phyloP scores from a whole-genome alignment of 768 basidiomycete species.

The Suillus tomentosus region DNA sequence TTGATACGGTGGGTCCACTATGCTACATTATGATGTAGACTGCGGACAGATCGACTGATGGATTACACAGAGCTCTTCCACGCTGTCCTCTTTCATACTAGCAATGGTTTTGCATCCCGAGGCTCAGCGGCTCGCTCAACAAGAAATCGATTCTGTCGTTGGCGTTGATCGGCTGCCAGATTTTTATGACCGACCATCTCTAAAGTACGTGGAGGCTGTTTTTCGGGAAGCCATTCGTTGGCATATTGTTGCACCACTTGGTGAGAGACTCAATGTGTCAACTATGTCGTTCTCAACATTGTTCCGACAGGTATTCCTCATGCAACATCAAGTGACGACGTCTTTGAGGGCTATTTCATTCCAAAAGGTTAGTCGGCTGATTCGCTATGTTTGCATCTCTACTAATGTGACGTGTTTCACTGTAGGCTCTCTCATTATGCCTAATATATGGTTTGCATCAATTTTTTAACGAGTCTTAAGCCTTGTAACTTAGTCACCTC shows the following conservation, averaged over 20 bases:
- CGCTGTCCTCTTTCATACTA: constrained; percentile 27
- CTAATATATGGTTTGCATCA: constrained; percentile 31
- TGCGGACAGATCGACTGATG: constrained; percentile 3
- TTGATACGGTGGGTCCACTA: constrained; percentile 25
- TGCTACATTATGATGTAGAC: not conserved
- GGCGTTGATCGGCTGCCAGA: constrained; percentile 21
- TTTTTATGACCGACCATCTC: constrained; percentile 26
- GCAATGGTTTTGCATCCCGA: constrained; percentile 35
- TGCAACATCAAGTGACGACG: constrained; percentile 39
- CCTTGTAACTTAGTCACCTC: not conserved
- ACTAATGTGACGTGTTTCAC: constrained; percentile 5
- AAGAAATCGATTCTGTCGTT: constrained; percentile 31
- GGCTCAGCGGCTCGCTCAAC: constrained; percentile 30
- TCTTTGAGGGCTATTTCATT: constrained; percentile 44
- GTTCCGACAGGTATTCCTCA: constrained; percentile 27
- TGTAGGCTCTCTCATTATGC: constrained; percentile 22
- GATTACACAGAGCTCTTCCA: constrained; percentile 24
- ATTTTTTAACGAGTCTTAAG: not conserved
- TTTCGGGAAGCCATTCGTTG: constrained; percentile 36
- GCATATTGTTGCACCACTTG: constrained; percentile 33
- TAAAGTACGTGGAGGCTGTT: constrained; percentile 33
- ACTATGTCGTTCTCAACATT: not conserved
- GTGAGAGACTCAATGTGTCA: constrained; percentile 18
- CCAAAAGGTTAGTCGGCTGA: constrained; percentile 33
- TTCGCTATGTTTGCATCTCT: not conserved